Percentiles rank a stretch among this genome's conserved stretches.
Evolutionary conservation across 768 basidiomycete species (phyloP).

Genomic region (Mycena venus): DNA sequence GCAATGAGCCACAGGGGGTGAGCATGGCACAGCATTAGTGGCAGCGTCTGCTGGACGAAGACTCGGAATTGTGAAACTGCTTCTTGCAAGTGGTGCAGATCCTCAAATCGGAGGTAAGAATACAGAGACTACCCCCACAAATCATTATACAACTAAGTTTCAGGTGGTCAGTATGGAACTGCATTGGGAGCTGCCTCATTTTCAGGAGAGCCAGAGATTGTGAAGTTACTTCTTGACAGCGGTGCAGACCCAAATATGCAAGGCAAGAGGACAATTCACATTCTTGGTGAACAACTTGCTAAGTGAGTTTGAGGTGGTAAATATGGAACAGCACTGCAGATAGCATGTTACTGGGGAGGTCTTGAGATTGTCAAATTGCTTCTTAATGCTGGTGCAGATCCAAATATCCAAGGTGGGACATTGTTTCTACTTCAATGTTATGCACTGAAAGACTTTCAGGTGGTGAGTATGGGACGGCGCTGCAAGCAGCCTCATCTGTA

Average conservation of each 20-base stretch:
- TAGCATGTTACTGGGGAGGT: background rate
- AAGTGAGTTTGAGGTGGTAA: background rate
- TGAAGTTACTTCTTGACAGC: background rate
- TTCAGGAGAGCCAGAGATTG: background rate
- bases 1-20: background rate
- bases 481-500: too few relatives aligned
- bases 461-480: background rate
- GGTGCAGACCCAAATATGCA: background rate
- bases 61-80: background rate
- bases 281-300: background rate
- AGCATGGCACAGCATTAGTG: background rate
- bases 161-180: background rate
- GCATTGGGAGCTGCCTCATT: too few relatives aligned
- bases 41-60: too few relatives aligned
- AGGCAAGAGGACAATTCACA: background rate
- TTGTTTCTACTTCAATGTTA: background rate
- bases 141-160: background rate
- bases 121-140: background rate
- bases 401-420: background rate
- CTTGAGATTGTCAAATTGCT: background rate
- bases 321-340: background rate
- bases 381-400: background rate
- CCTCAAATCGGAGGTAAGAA: background rate
- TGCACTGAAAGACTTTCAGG: background rate
- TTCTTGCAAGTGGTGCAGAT: slow-evolving; percentile 2